Conservation (phyloP, 2,329 filamentous ascomycete species). For the Ophiostoma sp. region DNA sequence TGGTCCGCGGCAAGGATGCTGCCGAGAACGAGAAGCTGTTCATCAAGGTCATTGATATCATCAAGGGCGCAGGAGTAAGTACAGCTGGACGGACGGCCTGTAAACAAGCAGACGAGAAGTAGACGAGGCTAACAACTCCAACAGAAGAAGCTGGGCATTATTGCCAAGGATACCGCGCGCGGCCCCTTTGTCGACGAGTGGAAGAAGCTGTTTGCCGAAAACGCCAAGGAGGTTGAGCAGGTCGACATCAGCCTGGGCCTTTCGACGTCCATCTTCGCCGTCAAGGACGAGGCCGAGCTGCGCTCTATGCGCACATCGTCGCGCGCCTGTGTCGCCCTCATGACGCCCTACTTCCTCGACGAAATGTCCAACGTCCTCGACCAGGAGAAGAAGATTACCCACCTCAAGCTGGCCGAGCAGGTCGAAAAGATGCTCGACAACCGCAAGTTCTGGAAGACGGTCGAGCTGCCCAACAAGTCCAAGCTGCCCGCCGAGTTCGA, state of each 20-base stretch:
- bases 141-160: constrained; percentile 81
- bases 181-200: constrained; percentile 95
- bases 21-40: constrained; percentile 90
- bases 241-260: constrained; percentile 79
- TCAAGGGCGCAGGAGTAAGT: constrained; percentile 80
- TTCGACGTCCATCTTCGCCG: constrained; percentile 75
- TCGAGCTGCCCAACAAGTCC: constrained; percentile 60
- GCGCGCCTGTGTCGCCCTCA: constrained; percentile 86
- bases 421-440: constrained; percentile 91
- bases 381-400: constrained; percentile 93
- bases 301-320: constrained; percentile 91
- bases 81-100: not conserved
- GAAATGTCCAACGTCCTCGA: constrained; percentile 97
- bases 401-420: constrained; percentile 77
- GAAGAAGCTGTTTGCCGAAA: constrained; percentile 74
- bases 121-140: constrained; percentile 1
- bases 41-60: constrained; percentile 72
- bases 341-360: constrained; percentile 95
- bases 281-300: constrained; percentile 93
- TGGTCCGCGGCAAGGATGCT: constrained; percentile 86
- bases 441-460: constrained; percentile 82
- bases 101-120: not conserved
- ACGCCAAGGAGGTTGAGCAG: constrained; percentile 80
- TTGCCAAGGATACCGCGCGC: constrained; percentile 75
- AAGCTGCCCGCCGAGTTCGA: constrained; percentile 88